These are phyloP conservation scores for Neurospora sp. DNA, from an alignment of 495 filamentous ascomycete species.

Conservation along the genomic window DNA sequence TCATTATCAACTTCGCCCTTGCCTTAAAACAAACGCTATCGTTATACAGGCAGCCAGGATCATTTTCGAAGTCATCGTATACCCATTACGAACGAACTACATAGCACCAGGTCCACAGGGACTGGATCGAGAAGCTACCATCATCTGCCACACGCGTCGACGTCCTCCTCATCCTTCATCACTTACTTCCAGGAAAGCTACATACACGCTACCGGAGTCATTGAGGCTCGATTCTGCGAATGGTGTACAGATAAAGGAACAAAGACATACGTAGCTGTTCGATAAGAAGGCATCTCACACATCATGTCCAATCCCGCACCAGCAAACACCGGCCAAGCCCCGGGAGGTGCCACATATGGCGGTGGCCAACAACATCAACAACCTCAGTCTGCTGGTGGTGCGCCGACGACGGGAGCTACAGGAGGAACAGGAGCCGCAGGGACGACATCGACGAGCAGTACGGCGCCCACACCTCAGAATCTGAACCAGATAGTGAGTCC, in stretches of 20 bases:
- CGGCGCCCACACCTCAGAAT: constrained; percentile 67
- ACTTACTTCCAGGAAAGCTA: background rate
- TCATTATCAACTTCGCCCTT: background rate
- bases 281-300: background rate
- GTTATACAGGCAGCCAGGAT: background rate
- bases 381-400: constrained; percentile 15
- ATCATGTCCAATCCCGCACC: constrained; percentile 15
- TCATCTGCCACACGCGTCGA: background rate
- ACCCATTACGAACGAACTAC: background rate
- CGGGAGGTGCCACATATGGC: constrained; percentile 8
- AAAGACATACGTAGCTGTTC: background rate
- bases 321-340: constrained; percentile 6
- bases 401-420: constrained; percentile 10
- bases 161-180: background rate
- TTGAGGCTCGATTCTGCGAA: background rate
- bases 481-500: constrained; percentile 78
- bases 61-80: background rate
- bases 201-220: background rate
- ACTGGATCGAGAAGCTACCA: background rate
- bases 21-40: background rate
- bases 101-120: background rate
- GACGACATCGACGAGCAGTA: constrained; percentile 26
- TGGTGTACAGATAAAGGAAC: background rate
- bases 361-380: constrained; percentile 3
- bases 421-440: constrained; percentile 4